Evolutionary conservation across 2,329 filamentous ascomycete genomes (phyloP), one percentile per base, ranked within the genome.

Genomic region (Pseudogymnoascus sp.): DNA sequence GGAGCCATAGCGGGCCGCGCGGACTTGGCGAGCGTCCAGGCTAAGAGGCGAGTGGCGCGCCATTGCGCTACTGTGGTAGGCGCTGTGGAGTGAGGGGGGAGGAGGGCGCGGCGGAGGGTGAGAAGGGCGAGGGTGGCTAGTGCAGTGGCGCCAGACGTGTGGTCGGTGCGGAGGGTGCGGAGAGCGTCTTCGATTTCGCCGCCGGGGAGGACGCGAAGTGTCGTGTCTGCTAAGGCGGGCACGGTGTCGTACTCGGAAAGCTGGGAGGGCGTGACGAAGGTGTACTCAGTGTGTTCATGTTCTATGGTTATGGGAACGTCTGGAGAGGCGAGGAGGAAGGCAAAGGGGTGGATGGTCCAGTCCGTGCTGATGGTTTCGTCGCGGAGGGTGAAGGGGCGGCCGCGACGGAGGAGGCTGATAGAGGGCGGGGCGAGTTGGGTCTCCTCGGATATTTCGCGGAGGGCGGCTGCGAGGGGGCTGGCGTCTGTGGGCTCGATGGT

Each of bases 1-100:
- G 85, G 81, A 0, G 81, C 81, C 85, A 89, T 89, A 69, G 81
- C 85, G 65, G 85, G 84, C n/a, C 84, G 79, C 0, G 84, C 84
- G 61, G 86, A 85, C 68, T 86, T 86, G 72, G 82, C 84, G 1
- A 89, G 73, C 70, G 87, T 82, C 81, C 86, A 89, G 2, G 80
- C 82, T 2, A 77, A 78, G 74, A 82, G 79, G 12, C 82, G 77
- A n/a, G 81, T 70, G 29, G 77, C 78, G 27, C 71, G 71, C 84
- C 85, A 89, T 79, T 84, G 85, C 5, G 70, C 71, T 0, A 78
- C 68, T 17, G 70, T 59, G 15, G 60, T 64, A 3, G 65, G 61
- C 2, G 69, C 29, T 5, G 73, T 70, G 38, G 31, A 21, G 41
- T 68, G 60, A 78, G 72, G 58, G 70, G 68, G 5, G 7, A 42